These are phyloP conservation scores for Irpex sp. DNA, from an alignment of 1,284 basidiomycete species.

Conservation along the genomic window DNA sequence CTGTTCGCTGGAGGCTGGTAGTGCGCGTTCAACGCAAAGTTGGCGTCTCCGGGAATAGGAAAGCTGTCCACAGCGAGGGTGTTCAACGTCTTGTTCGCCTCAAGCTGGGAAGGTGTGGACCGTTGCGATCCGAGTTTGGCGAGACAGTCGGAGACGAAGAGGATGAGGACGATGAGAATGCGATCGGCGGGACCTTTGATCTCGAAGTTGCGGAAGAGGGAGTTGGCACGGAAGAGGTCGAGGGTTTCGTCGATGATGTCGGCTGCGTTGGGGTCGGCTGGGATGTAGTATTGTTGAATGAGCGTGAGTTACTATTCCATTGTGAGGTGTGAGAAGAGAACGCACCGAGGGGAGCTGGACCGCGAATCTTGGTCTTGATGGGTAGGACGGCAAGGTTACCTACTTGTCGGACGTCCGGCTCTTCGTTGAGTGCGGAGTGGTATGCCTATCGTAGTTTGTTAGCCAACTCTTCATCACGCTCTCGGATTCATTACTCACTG, in stretches of 20 bases:
- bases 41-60: constrained; percentile 93
- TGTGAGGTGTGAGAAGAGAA: constrained; percentile 2
- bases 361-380: constrained; percentile 87
- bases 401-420: constrained; percentile 75
- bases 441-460: constrained; percentile 66
- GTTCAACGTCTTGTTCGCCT: constrained; percentile 86
- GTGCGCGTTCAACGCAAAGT: constrained; percentile 90
- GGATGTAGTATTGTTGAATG: background rate
- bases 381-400: constrained; percentile 93
- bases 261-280: constrained; percentile 73
- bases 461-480: background rate
- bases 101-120: constrained; percentile 70
- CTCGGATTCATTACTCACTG: constrained; percentile 39
- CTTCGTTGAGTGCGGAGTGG: constrained; percentile 93
- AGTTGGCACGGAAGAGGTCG: constrained; percentile 98
- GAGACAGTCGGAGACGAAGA: constrained; percentile 97
- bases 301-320: background rate
- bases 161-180: constrained; percentile 94
- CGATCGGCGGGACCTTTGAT: constrained; percentile 99
- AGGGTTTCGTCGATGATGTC: constrained; percentile 98
- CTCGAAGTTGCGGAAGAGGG: constrained; percentile 99
- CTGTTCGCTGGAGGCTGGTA: constrained; percentile 81
- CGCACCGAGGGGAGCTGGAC: constrained; percentile 84
- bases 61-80: constrained; percentile 93
- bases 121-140: constrained; percentile 76